Conservation (phyloP, 2,329 filamentous ascomycete genomes). For the Talaromyces sp. region DNA sequence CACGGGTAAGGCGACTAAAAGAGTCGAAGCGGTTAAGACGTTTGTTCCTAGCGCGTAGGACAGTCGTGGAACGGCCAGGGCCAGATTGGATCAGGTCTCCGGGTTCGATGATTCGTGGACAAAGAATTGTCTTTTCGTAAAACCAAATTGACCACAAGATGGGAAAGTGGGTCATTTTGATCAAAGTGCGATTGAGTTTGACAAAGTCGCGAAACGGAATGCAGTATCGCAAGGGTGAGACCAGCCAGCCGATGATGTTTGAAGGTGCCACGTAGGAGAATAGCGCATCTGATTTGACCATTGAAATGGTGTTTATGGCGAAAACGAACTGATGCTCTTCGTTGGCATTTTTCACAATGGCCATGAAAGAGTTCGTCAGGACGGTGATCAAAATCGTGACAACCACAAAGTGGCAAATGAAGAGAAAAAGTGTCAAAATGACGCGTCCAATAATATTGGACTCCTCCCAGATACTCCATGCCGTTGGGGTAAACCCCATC, state of each 20-base stretch:
- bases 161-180: slow-evolving; percentile 86
- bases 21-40: slow-evolving; percentile 53
- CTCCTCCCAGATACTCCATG: slow-evolving; percentile 80
- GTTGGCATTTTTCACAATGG: slow-evolving; percentile 85
- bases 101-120: slow-evolving; percentile 70
- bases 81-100: slow-evolving; percentile 78
- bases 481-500: slow-evolving; percentile 93
- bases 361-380: slow-evolving; percentile 94
- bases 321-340: slow-evolving; percentile 92
- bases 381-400: slow-evolving; percentile 93
- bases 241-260: slow-evolving; percentile 84
- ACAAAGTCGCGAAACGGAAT: slow-evolving; percentile 79
- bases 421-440: slow-evolving; percentile 75
- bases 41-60: slow-evolving; percentile 54
- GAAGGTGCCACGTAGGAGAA: slow-evolving; percentile 91
- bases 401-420: slow-evolving; percentile 92
- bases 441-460: slow-evolving; percentile 75
- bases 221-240: slow-evolving; percentile 75
- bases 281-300: slow-evolving; percentile 95
- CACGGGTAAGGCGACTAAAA: slow-evolving; percentile 65
- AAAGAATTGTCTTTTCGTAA: slow-evolving; percentile 78
- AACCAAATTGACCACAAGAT: slow-evolving; percentile 79
- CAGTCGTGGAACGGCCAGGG: slow-evolving; percentile 44
- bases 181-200: slow-evolving; percentile 79
- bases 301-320: slow-evolving; percentile 92